Conservation (phyloP, 75 land plant genomes). For the Cryptomeria japonica region DNA sequence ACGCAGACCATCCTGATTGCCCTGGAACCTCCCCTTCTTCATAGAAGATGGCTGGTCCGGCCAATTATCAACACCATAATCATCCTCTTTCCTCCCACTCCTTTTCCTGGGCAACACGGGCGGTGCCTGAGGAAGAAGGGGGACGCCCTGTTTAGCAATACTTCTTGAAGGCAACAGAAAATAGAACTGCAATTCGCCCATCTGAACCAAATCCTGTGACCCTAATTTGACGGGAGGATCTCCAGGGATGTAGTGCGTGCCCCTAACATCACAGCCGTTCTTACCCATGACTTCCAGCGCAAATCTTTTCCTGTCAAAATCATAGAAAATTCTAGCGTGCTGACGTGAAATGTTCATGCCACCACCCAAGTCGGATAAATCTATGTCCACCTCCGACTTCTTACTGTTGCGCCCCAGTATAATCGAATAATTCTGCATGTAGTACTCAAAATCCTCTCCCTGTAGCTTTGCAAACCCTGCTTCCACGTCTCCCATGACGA, state of each 20-base stretch:
- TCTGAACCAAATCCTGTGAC: conserved; percentile 94
- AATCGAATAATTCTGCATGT: conserved; percentile 98
- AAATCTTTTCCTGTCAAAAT: conserved; percentile 86
- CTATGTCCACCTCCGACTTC: conserved; percentile 91
- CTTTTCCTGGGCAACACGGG: background rate
- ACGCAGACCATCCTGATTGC: background rate
- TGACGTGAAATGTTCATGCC: conserved; percentile 98
- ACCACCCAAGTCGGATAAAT: conserved; percentile 84
- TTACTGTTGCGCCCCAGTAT: conserved; percentile 91
- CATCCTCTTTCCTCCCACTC: conserved; percentile 8
- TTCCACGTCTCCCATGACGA: conserved; percentile 52
- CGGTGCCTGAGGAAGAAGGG: conserved; percentile 12
- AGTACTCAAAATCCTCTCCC: conserved; percentile 99
- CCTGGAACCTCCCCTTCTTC: conserved; percentile 6
- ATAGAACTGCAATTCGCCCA: conserved; percentile 95
- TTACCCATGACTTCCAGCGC: conserved; percentile 94
- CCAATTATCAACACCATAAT: background rate
- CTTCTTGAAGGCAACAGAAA: conserved; percentile 67
- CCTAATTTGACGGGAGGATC: conserved; percentile 85
- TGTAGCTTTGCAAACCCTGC: conserved; percentile 99
- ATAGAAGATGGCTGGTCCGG: background rate
- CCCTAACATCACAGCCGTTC: conserved; percentile 93
- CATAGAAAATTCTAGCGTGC: conserved; percentile 98
- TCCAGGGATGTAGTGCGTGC: conserved; percentile 80
- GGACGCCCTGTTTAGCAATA: background rate